Conservation (phyloP, 2,329 filamentous ascomycete genomes). For the Sporothrix phasma region DNA sequence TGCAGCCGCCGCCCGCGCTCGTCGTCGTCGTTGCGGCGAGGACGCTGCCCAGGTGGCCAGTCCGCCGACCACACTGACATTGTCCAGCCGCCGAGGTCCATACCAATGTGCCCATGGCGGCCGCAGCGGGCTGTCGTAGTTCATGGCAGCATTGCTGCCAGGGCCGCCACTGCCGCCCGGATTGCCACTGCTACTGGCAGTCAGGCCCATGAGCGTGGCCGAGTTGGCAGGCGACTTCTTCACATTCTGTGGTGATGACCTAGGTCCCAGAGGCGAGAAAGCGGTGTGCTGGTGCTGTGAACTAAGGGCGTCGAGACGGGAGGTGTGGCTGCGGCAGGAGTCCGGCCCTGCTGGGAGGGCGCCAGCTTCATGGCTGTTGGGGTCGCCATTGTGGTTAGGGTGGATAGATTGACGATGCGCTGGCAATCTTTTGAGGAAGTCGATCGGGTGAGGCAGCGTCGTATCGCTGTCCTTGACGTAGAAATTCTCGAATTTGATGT, state of each 20-base stretch:
- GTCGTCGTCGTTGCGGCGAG: slow-evolving; percentile 34
- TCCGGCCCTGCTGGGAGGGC: slow-evolving; percentile 42
- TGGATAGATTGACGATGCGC: background rate
- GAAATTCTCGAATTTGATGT: background rate
- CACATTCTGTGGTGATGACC: slow-evolving; percentile 54
- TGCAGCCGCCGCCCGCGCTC: slow-evolving; percentile 47
- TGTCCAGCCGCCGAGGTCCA: slow-evolving; percentile 44
- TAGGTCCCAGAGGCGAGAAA: slow-evolving; percentile 48
- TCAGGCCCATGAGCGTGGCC: slow-evolving; percentile 38
- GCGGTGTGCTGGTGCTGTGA: slow-evolving; percentile 41
- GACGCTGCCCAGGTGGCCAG: slow-evolving; percentile 31
- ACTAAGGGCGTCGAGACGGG: slow-evolving; percentile 60
- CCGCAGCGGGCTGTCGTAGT: slow-evolving; percentile 57
- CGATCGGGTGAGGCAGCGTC: background rate
- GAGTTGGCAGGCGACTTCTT: slow-evolving; percentile 52
- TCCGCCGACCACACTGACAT: slow-evolving; percentile 40
- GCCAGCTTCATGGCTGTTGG: slow-evolving; percentile 41
- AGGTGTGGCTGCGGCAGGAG: slow-evolving; percentile 47
- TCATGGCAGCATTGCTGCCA: slow-evolving; percentile 35
- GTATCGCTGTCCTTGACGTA: background rate
- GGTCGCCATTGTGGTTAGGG: slow-evolving; percentile 34
- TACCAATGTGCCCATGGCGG: slow-evolving; percentile 48
- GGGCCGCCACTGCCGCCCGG: background rate
- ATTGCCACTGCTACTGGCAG: slow-evolving; percentile 22
- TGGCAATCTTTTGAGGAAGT: background rate